These are phyloP conservation scores for Camelina laxa DNA, from an alignment of 345 rosid genomes.

Conservation along the genomic window DNA sequence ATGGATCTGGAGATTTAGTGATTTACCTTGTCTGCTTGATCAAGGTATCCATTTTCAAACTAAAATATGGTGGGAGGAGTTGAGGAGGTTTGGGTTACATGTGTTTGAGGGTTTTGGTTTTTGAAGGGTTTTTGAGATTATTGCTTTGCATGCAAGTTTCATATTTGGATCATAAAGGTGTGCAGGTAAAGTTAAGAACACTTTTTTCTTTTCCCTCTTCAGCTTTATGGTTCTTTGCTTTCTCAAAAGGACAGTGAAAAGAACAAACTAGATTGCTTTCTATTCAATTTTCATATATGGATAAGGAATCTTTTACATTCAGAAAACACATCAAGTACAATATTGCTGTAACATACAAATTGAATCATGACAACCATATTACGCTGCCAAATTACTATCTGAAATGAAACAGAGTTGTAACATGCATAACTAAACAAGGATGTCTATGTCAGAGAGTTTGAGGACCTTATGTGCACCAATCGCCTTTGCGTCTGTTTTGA, in stretches of 20 bases:
- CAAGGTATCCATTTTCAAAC: slow-evolving; percentile 43
- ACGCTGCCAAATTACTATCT: background rate
- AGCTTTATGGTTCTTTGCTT: slow-evolving; percentile 43
- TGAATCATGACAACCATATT: slow-evolving; percentile 11
- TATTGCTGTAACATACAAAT: slow-evolving; percentile 11
- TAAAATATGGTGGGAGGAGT: slow-evolving; percentile 20
- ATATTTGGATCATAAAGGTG: slow-evolving; percentile 43
- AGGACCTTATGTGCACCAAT: slow-evolving; percentile 70
- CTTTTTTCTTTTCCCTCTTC: slow-evolving; percentile 29
- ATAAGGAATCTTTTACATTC: slow-evolving; percentile 34
- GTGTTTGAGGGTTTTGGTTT: slow-evolving; percentile 42
- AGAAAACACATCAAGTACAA: slow-evolving; percentile 25
- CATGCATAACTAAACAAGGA: slow-evolving; percentile 49
- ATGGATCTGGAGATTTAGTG: background rate
- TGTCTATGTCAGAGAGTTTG: slow-evolving; percentile 70
- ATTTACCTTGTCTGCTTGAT: slow-evolving; percentile 44
- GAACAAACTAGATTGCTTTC: slow-evolving; percentile 24
- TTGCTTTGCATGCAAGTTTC: slow-evolving; percentile 46
- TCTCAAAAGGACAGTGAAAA: slow-evolving; percentile 40
- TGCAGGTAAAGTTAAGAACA: slow-evolving; percentile 42
- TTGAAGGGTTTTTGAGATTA: slow-evolving; percentile 37
- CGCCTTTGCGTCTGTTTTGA: slow-evolving; percentile 63
- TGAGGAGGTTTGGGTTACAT: slow-evolving; percentile 31
- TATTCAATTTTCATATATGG: slow-evolving; percentile 27
- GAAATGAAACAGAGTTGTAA: slow-evolving; percentile 2